A percentile compares a stretch with the other conserved stretches of the same genome.
These are phyloP conservation scores for Yarrowia phangngaensis DNA, from an alignment of 805 yeast genomes.

Conservation along the genomic window DNA sequence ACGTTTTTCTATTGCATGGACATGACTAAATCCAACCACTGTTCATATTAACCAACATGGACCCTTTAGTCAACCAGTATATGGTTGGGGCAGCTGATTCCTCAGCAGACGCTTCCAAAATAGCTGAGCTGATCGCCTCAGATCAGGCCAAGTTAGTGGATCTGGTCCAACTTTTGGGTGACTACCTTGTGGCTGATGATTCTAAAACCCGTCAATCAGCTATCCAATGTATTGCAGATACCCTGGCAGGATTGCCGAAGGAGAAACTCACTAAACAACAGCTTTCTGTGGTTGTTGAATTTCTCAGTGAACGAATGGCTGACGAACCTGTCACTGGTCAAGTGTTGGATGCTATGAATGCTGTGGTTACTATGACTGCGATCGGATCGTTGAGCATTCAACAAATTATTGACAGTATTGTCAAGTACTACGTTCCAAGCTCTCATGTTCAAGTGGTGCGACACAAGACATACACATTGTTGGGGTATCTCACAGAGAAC, in stretches of 20 bases:
- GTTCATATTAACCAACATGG: slow-evolving; percentile 25
- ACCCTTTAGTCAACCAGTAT: slow-evolving; percentile 33
- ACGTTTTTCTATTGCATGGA: too few species aligned
- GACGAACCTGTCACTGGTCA: slow-evolving; percentile 56
- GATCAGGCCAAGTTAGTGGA: slow-evolving; percentile 45
- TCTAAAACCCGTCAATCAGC: slow-evolving; percentile 48
- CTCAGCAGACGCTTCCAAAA: not conserved
- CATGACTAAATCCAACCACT: slow-evolving; percentile 1
- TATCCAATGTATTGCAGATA: slow-evolving; percentile 42
- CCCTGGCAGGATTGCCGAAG: slow-evolving; percentile 38
- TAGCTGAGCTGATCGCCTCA: slow-evolving; percentile 29
- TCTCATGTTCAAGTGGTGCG: slow-evolving; percentile 17
- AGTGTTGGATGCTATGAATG: slow-evolving; percentile 52
- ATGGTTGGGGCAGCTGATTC: slow-evolving; percentile 29
- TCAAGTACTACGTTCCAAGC: slow-evolving; percentile 40
- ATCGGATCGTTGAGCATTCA: slow-evolving; percentile 41
- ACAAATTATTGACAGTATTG: slow-evolving; percentile 35
- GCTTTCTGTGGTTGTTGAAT: slow-evolving; percentile 42
- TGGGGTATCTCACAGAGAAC: slow-evolving; percentile 44
- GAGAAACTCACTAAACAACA: slow-evolving; percentile 40
- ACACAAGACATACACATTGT: slow-evolving; percentile 51
- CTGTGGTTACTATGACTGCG: slow-evolving; percentile 52
- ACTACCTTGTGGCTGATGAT: slow-evolving; percentile 57
- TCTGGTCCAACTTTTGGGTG: slow-evolving; percentile 58
- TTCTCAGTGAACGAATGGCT: slow-evolving; percentile 61